Evolutionary conservation across 177 flowering plant species (phyloP).

Genomic region (Vitis hybrid): DNA sequence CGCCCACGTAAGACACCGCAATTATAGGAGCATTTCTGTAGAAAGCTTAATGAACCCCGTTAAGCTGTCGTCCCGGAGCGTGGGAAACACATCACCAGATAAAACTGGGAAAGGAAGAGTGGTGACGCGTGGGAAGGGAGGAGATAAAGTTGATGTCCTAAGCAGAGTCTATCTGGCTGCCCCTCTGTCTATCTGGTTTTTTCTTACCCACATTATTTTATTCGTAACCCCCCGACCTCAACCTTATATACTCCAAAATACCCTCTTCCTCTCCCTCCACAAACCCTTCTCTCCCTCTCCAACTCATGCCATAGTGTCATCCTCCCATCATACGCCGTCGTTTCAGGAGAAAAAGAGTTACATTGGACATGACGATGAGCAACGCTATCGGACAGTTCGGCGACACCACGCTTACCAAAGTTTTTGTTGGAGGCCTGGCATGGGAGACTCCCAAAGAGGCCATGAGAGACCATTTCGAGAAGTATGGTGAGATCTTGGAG

Average conservation of each 20-base stretch:
- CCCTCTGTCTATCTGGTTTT: constrained; percentile 28
- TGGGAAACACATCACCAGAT: too few species aligned
- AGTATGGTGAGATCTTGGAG: constrained; percentile 90
- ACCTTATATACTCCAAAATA: too few species aligned
- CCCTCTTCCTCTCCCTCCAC: constrained; percentile 2
- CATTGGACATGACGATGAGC: constrained; percentile 21
- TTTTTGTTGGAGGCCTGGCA: constrained; percentile 95
- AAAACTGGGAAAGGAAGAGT: too few species aligned
- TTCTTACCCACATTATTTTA: background rate
- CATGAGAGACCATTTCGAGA: constrained; percentile 74
- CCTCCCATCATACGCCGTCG: too few species aligned
- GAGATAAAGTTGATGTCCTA: constrained; percentile 12
- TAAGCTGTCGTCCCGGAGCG: too few species aligned
- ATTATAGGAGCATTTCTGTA: too few species aligned
- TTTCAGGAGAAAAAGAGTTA: too few species aligned
- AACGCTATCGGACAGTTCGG: constrained; percentile 42
- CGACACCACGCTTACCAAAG: constrained; percentile 85
- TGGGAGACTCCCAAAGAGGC: constrained; percentile 95
- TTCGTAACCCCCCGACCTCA: background rate
- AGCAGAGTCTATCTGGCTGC: constrained; percentile 30
- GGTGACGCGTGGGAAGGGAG: background rate
- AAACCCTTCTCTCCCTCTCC: constrained; percentile 5
- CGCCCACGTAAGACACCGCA: too few species aligned
- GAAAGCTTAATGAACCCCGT: too few species aligned
- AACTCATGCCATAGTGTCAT: background rate